A percentile compares a stretch with the other conserved stretches of the same genome.
Evolutionary conservation across 1,284 basidiomycete genomes (phyloP).

Genomic region (Erythrobasidium hasegawianum): DNA sequence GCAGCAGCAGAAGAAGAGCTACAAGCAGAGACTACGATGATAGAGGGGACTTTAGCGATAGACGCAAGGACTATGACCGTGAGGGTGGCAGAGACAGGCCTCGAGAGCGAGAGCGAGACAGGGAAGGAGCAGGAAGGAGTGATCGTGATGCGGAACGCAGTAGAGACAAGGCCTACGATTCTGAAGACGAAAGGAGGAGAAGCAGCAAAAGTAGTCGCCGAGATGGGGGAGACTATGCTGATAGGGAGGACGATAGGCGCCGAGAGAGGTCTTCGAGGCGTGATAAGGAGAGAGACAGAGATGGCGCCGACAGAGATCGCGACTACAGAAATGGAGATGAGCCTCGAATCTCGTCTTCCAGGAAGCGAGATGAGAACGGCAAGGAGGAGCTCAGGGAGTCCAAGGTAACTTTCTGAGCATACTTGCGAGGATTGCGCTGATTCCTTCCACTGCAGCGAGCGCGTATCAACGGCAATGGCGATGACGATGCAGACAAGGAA

Average conservation of each 20-base stretch:
- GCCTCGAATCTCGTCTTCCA: conserved; percentile 8
- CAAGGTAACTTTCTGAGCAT: too few species aligned
- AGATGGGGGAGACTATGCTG: conserved; percentile 2
- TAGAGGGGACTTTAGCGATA: conserved; percentile 33
- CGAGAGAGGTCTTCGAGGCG: neutral
- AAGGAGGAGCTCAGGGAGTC: conserved; percentile 30
- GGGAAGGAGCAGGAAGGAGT: conserved; percentile 39
- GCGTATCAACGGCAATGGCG: too few species aligned
- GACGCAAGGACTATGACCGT: conserved; percentile 19
- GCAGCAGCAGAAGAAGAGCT: neutral
- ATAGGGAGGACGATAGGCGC: conserved; percentile 9
- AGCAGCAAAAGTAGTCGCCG: neutral
- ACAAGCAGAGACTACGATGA: conserved; percentile 28
- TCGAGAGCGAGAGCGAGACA: too few species aligned
- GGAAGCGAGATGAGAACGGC: conserved; percentile 44
- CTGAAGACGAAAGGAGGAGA: conserved; percentile 25
- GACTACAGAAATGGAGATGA: conserved; percentile 45
- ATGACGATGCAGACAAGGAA: conserved; percentile 28
- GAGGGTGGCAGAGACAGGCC: too few species aligned
- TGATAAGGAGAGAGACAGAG: conserved; percentile 28
- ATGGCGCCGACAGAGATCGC: too few species aligned
- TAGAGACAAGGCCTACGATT: conserved; percentile 6
- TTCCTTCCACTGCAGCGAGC: too few species aligned
- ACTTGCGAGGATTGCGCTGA: too few species aligned
- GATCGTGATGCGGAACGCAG: conserved; percentile 31